Percentiles rank a stretch among this genome's conserved stretches.
phyloP scores from a whole-genome alignment of 2,329 filamentous ascomycete species.

The Botrytis cinerea region DNA sequence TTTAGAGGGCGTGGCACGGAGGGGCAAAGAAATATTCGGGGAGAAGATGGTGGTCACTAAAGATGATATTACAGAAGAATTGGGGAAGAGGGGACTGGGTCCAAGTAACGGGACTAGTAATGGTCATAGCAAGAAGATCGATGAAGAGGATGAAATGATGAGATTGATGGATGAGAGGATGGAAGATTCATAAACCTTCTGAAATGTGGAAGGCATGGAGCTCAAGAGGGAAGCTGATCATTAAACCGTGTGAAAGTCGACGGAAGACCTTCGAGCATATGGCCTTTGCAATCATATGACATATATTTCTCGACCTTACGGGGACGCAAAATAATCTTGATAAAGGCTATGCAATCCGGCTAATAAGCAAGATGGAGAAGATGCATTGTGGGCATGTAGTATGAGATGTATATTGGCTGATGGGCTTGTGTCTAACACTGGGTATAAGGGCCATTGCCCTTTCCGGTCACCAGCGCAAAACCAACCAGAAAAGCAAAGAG shows the following conservation, averaged over 20 bases:
- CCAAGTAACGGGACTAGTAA: background rate
- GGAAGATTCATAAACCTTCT: conserved; percentile 15
- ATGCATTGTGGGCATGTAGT: too few relatives aligned
- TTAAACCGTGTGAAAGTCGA: background rate
- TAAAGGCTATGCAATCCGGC: background rate
- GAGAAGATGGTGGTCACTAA: conserved; percentile 33
- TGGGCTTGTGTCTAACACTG: too few relatives aligned
- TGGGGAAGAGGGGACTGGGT: background rate
- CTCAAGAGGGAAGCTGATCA: background rate
- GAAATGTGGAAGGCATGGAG: background rate
- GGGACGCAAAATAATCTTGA: background rate
- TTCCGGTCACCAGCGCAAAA: background rate
- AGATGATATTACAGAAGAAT: conserved; percentile 32
- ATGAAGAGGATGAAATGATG: conserved; percentile 25
- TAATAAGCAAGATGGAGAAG: too few relatives aligned
- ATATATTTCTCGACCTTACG: background rate
- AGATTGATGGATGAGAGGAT: conserved; percentile 37
- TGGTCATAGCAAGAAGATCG: background rate
- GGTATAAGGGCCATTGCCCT: too few relatives aligned
- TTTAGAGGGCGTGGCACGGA: conserved; percentile 58
- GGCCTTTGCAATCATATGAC: background rate
- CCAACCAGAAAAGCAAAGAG: background rate
- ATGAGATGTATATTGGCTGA: too few relatives aligned
- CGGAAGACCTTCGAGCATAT: background rate
- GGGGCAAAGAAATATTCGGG: conserved; percentile 34